phyloP scores from a whole-genome alignment of 2,329 filamentous ascomycete genomes.

The Bipolaris oryzae region DNA sequence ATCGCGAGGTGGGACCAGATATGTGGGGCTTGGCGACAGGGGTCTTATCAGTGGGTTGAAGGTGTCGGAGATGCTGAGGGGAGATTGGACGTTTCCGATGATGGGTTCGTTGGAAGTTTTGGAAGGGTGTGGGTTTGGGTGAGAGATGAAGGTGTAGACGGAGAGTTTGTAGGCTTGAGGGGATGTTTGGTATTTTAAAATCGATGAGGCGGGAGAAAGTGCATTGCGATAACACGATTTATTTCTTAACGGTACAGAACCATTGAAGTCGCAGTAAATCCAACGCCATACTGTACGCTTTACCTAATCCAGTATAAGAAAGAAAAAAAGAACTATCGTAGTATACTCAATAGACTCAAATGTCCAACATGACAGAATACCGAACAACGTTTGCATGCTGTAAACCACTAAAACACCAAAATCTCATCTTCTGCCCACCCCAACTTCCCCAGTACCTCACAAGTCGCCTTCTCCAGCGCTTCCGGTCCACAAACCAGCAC shows the following conservation, averaged over 20 bases:
- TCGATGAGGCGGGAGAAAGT: neutral
- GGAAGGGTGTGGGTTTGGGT: no score
- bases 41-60: conserved; percentile 14
- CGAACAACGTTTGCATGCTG: neutral
- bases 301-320: neutral
- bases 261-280: neutral
- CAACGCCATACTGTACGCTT: neutral
- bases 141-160: no score
- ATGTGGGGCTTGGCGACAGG: conserved; percentile 15
- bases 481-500: conserved; percentile 81
- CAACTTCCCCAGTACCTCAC: conserved; percentile 61
- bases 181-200: neutral
- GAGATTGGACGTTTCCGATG: conserved; percentile 14
- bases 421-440: conserved; percentile 77
- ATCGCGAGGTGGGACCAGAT: conserved; percentile 12
- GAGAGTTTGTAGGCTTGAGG: no score
- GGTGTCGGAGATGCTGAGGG: conserved; percentile 22
- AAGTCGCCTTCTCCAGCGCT: conserved; percentile 72
- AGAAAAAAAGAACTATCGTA: neutral
- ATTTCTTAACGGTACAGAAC: neutral
- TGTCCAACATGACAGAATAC: neutral
- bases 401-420: conserved; percentile 68
- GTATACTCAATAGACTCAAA: neutral
- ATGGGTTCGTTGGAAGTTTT: no score
- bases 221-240: neutral